phyloP scores from a whole-genome alignment of 768 basidiomycete genomes.

The Hemileccinum rubropunctum region DNA sequence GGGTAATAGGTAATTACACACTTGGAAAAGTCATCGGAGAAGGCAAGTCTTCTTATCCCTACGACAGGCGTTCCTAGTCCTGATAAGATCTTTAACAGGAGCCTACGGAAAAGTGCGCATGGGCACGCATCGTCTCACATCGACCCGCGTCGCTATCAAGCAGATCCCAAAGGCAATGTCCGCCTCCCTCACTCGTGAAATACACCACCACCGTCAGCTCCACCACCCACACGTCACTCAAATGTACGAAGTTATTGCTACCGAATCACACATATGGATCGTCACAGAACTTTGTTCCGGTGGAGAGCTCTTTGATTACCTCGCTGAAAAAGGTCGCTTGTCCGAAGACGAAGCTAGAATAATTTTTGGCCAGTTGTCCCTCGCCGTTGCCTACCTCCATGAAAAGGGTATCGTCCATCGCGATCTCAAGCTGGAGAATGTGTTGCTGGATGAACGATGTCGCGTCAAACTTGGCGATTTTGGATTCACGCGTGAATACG shows the following conservation, averaged over 20 bases:
- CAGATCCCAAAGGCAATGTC: constrained; percentile 96
- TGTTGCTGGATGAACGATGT: constrained; percentile 86
- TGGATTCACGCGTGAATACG: constrained; percentile 92
- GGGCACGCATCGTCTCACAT: constrained; percentile 91
- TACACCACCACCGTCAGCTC: constrained; percentile 95
- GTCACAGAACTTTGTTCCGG: constrained; percentile 96
- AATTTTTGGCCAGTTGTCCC: constrained; percentile 94
- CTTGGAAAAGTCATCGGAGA: constrained; percentile 93
- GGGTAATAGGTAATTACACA: constrained; percentile 93
- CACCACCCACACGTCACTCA: constrained; percentile 96
- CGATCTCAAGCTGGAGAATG: constrained; percentile 95
- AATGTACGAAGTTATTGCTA: constrained; percentile 97
- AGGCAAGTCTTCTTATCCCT: constrained; percentile 50
- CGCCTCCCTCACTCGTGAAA: constrained; percentile 89
- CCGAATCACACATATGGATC: constrained; percentile 94
- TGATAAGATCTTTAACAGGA: constrained; percentile 48
- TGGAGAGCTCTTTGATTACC: constrained; percentile 97
- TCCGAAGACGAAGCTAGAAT: constrained; percentile 79
- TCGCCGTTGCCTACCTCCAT: constrained; percentile 92
- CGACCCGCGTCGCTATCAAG: constrained; percentile 92
- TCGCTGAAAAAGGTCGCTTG: constrained; percentile 90
- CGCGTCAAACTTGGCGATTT: constrained; percentile 93
- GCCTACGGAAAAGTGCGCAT: constrained; percentile 95
- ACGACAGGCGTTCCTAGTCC: constrained; percentile 8
- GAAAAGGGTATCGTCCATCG: constrained; percentile 92